Conservation (phyloP, 73 alveolate genomes). For the Durusdinium trenchii region DNA sequence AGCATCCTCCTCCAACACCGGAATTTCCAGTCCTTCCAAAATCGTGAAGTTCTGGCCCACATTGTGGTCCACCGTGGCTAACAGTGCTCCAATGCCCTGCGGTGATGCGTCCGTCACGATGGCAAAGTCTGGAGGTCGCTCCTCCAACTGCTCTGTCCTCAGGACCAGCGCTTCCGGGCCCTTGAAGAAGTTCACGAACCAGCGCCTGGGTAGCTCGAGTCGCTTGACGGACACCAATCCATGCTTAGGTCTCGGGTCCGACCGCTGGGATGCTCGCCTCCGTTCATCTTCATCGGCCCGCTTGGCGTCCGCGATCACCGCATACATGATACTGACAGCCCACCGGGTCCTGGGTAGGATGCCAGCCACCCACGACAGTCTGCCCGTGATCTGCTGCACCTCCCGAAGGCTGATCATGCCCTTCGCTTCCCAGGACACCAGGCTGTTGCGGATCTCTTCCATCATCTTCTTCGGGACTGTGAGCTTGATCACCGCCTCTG, state of each 20-base stretch:
- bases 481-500: not conserved
- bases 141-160: not conserved
- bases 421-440: not conserved
- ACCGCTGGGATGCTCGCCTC: not conserved
- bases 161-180: not conserved
- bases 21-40: not conserved
- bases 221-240: slow-evolving; percentile 1
- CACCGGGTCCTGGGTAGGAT: slow-evolving; percentile 3
- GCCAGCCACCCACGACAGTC: slow-evolving; percentile 25
- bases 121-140: not conserved
- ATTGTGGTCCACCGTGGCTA: not conserved
- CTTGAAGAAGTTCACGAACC: not conserved
- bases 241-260: not conserved
- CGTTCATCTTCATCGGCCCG: not conserved
- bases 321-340: not conserved
- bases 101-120: slow-evolving; percentile 31
- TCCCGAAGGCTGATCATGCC: slow-evolving; percentile 18
- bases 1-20: not conserved
- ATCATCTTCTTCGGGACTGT: not conserved
- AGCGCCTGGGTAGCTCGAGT: not conserved
- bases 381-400: not conserved
- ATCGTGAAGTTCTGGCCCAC: too few relatives aligned
- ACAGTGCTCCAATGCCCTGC: not conserved
- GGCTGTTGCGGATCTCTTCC: not conserved
- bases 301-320: not conserved